Conservation (phyloP, 441 rosid species). For the Adansonia grandidieri region DNA sequence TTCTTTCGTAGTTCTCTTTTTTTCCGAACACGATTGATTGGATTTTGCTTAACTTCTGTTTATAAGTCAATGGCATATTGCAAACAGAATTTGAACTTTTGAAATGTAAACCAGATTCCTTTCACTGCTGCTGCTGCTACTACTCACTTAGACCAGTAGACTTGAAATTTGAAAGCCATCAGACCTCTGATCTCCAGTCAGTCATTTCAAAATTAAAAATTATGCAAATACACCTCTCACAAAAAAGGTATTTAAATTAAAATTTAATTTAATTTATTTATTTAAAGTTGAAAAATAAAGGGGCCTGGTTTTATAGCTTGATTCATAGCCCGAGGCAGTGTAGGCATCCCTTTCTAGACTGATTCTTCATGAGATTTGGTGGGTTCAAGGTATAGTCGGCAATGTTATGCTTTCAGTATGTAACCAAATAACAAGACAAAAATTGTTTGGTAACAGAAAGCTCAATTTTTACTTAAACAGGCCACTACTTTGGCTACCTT, state of each 20-base stretch:
- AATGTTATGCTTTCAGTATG: too few relatives aligned
- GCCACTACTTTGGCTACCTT: not conserved
- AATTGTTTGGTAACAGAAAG: not conserved
- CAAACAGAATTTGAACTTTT: not conserved
- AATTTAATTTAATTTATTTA: too few relatives aligned
- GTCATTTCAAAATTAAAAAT: not conserved
- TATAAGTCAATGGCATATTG: not conserved
- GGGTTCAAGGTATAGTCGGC: not conserved
- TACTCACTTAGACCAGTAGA: not conserved
- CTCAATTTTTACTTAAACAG: not conserved
- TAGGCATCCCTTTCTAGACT: not conserved
- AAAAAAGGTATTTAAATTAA: too few relatives aligned
- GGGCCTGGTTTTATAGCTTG: not conserved
- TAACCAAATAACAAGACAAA: not conserved
- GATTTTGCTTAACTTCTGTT: not conserved
- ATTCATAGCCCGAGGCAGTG: not conserved
- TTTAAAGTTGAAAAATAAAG: not conserved
- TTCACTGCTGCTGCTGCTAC: too few relatives aligned
- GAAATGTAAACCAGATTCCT: not conserved
- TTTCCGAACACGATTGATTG: not conserved
- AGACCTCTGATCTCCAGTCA: not conserved
- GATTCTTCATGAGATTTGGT: slow-evolving; percentile 9
- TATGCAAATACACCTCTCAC: too few relatives aligned
- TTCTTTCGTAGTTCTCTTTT: not conserved
- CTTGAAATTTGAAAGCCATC: not conserved